Evolutionary conservation across 2,329 filamentous ascomycete species (phyloP).

Genomic region (Clonostachys rosea): DNA sequence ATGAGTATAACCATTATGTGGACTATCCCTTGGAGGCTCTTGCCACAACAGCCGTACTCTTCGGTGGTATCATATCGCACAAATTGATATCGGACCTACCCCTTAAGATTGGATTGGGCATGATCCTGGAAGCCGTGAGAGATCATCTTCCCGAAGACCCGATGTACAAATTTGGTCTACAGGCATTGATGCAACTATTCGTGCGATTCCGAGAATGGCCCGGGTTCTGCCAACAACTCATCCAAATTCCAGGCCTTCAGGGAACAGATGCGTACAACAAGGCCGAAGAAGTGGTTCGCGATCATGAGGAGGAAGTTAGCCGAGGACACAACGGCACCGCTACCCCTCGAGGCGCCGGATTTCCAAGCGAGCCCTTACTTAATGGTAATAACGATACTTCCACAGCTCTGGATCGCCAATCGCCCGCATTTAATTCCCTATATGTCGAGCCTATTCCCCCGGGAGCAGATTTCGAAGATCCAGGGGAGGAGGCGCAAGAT

Average conservation of each 20-base stretch:
- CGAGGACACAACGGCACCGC: conserved; percentile 48
- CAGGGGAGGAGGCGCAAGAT: conserved; percentile 79
- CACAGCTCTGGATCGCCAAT: conserved; percentile 50
- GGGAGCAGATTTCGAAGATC: conserved; percentile 70
- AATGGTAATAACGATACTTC: conserved; percentile 70
- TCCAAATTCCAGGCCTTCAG: conserved; percentile 76
- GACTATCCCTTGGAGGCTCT: conserved; percentile 96
- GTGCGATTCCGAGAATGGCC: conserved; percentile 87
- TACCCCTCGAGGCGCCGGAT: conserved; percentile 25
- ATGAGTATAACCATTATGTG: conserved; percentile 92
- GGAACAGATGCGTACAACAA: conserved; percentile 81
- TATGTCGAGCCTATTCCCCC: conserved; percentile 66
- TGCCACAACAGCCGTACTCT: conserved; percentile 91
- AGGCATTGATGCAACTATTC: conserved; percentile 86
- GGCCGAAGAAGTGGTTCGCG: conserved; percentile 73
- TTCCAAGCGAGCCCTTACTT: conserved; percentile 45
- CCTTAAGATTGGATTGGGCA: conserved; percentile 88
- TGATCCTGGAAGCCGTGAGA: conserved; percentile 95
- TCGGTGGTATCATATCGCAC: conserved; percentile 93
- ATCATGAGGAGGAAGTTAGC: conserved; percentile 57
- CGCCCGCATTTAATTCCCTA: conserved; percentile 73
- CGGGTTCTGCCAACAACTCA: conserved; percentile 82
- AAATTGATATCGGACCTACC: conserved; percentile 87
- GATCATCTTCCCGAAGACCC: conserved; percentile 78
- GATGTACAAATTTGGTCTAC: conserved; percentile 98